Evolutionary conservation across 208 protist genomes (phyloP).

Genomic region (Acanthamoeba healyi): DNA sequence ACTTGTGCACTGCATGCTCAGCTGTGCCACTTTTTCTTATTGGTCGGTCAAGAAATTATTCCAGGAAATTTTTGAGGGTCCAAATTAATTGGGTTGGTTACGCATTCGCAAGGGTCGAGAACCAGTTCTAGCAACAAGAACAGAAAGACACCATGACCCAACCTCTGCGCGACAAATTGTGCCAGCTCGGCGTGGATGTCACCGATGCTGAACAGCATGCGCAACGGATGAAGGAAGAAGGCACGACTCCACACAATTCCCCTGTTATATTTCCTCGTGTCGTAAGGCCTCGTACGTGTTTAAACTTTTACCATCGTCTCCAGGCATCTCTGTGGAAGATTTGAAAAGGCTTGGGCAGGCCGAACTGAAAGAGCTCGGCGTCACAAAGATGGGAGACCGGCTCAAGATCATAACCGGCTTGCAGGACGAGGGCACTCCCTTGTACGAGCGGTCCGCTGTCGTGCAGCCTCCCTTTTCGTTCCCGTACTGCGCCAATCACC

Average conservation of each 20-base stretch:
- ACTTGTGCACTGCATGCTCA: too few relatives aligned
- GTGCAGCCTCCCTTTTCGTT: neutral
- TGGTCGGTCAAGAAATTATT: too few relatives aligned
- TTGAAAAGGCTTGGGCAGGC: neutral
- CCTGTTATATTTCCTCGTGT: neutral
- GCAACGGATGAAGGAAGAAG: slow-evolving; percentile 4
- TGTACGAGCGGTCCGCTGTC: neutral
- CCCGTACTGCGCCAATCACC: neutral
- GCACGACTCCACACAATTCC: neutral
- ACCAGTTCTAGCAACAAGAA: too few relatives aligned
- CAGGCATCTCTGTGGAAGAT: slow-evolving; percentile 9
- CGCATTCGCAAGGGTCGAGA: too few relatives aligned
- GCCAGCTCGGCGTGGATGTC: neutral
- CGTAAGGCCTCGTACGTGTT: neutral
- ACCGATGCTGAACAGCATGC: neutral
- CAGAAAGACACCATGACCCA: too few relatives aligned
- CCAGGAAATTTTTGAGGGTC: too few relatives aligned
- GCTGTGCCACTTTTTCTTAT: too few relatives aligned
- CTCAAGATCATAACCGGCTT: slow-evolving; percentile 11
- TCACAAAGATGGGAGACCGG: slow-evolving; percentile 11
- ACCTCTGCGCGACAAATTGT: neutral
- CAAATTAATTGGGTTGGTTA: too few relatives aligned
- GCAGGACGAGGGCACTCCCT: neutral
- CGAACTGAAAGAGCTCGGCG: slow-evolving; percentile 6
- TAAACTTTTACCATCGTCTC: neutral